Conservation (phyloP, 176 grass and related monocot genomes). For the Calamus simplicifolius region DNA sequence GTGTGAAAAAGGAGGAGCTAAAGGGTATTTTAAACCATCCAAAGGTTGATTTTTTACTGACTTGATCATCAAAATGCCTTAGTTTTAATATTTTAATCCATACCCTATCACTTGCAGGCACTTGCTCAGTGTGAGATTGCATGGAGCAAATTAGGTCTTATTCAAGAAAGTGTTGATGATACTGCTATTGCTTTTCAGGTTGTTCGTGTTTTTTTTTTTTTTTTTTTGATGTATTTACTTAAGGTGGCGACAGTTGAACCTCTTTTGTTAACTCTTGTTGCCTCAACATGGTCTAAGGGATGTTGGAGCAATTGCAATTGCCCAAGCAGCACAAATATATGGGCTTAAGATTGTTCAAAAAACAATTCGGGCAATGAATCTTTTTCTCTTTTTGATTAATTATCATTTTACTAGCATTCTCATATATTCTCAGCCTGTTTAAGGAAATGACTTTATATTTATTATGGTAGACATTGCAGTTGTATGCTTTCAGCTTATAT, state of each 20-base stretch:
- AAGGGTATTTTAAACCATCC: conserved; percentile 44
- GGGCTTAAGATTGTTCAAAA: conserved; percentile 42
- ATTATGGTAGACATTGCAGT: too few relatives aligned
- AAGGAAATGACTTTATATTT: too few relatives aligned
- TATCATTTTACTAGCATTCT: not conserved
- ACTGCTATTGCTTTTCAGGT: conserved; percentile 45
- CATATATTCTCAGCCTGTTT: too few relatives aligned
- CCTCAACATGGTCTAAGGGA: conserved; percentile 34
- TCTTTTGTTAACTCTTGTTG: conserved; percentile 7
- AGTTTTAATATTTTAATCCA: not conserved
- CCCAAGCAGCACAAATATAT: conserved; percentile 34
- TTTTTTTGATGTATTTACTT: too few relatives aligned
- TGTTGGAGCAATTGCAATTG: conserved; percentile 49
- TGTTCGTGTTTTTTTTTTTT: conserved; percentile 2
- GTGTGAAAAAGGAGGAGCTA: conserved; percentile 28
- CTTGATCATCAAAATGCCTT: not conserved
- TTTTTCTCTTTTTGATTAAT: not conserved
- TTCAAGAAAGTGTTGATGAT: conserved; percentile 36
- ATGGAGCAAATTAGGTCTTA: conserved; percentile 29
- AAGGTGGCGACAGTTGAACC: too few relatives aligned
- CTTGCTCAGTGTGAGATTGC: conserved; percentile 48
- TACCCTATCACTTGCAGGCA: conserved; percentile 27
- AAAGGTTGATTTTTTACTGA: conserved; percentile 18
- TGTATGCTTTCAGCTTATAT: too few relatives aligned
- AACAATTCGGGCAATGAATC: conserved; percentile 36